Percentiles rank a stretch among this genome's conserved stretches.
These are phyloP conservation scores for Candida anutae DNA, from an alignment of 1,139 yeast genomes.

Conservation along the genomic window DNA sequence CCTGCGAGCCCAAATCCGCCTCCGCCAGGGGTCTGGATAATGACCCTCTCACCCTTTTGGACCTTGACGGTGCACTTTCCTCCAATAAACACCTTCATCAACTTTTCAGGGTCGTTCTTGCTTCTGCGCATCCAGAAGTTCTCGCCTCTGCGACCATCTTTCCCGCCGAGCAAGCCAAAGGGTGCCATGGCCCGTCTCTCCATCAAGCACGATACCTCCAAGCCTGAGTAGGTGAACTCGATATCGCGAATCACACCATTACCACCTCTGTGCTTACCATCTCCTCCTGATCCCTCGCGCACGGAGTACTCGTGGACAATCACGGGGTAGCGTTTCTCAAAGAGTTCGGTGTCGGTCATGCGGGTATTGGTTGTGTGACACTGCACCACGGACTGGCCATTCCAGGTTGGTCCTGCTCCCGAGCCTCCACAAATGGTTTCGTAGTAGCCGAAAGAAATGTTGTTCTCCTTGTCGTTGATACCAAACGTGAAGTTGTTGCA, in stretches of 20 bases:
- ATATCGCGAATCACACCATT: conserved; percentile 40
- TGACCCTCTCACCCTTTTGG: conserved; percentile 33
- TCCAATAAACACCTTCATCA: conserved; percentile 25
- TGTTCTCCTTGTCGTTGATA: conserved; percentile 26
- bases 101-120: conserved; percentile 13
- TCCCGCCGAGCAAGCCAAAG: conserved; percentile 38
- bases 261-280: conserved; percentile 35
- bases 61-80: conserved; percentile 37
- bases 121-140: conserved; percentile 29
- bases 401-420: conserved; percentile 45
- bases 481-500: conserved; percentile 46
- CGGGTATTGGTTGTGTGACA: conserved; percentile 44
- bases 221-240: conserved; percentile 31
- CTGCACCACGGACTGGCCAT: conserved; percentile 41
- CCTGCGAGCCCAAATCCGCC: conserved; percentile 34
- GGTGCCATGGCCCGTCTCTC: conserved; percentile 40
- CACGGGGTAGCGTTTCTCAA: conserved; percentile 42
- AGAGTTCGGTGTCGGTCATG: conserved; percentile 40
- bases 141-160: conserved; percentile 30
- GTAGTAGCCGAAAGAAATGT: conserved; percentile 38
- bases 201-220: conserved; percentile 39
- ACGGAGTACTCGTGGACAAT: conserved; percentile 34
- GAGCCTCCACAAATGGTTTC: conserved; percentile 45
- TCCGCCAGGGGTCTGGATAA: conserved; percentile 41
- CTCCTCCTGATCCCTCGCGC: conserved; percentile 35